Evolutionary conservation across 164 flowering plant species (phyloP).

Genomic region (Kingdonia uniflora): DNA sequence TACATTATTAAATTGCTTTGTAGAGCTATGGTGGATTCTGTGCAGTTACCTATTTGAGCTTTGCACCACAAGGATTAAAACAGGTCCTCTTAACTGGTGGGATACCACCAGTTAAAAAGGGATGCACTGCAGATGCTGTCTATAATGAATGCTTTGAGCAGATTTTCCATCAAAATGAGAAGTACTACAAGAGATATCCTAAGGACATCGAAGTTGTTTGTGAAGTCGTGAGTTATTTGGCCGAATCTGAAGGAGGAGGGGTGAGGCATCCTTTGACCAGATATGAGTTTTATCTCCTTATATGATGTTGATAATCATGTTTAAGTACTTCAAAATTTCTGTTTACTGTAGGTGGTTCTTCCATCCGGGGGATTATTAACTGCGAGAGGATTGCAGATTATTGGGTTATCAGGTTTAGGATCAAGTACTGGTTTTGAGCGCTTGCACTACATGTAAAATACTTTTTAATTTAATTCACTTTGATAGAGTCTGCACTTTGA

Average conservation of each 20-base stretch:
- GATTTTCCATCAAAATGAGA: constrained; percentile 60
- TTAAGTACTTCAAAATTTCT: neutral
- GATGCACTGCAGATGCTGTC: constrained; percentile 73
- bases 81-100: constrained; percentile 94
- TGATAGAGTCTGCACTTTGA: neutral
- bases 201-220: constrained; percentile 69
- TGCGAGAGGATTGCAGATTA: constrained; percentile 68
- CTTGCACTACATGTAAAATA: constrained; percentile 75
- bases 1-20: constrained; percentile 9
- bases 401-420: constrained; percentile 81
- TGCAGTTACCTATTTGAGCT: constrained; percentile 93
- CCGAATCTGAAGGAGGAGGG: constrained; percentile 76
- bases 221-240: constrained; percentile 67
- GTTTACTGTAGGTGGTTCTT: constrained; percentile 49
- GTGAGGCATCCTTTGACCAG: constrained; percentile 26
- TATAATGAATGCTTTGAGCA: constrained; percentile 59
- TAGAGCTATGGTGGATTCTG: constrained; percentile 98
- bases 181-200: constrained; percentile 90
- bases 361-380: constrained; percentile 92
- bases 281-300: neutral
- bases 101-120: constrained; percentile 67
- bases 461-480: neutral
- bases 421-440: constrained; percentile 91
- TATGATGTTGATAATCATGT: neutral
- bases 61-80: constrained; percentile 80